A percentile compares a stretch with the other conserved stretches of the same genome.
Conservation (phyloP, 805 yeast species). For the Yamadazyma laniorum region DNA sequence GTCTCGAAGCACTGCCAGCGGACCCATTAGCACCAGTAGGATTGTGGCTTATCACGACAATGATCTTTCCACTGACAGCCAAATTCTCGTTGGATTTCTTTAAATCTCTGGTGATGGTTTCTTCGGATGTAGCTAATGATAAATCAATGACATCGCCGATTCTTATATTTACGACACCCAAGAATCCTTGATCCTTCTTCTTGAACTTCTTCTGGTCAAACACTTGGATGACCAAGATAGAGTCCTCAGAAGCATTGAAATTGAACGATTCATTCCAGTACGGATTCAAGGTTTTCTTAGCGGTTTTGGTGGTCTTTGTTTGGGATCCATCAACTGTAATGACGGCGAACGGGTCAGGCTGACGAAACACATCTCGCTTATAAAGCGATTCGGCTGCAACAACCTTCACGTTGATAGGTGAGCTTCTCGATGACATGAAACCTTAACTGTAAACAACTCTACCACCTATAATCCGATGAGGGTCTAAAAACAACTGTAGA, state of each 20-base stretch:
- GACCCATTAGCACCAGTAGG: constrained; percentile 16
- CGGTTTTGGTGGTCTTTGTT: constrained; percentile 91
- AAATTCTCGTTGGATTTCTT: constrained; percentile 89
- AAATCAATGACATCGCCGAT: constrained; percentile 86
- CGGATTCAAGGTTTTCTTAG: constrained; percentile 91
- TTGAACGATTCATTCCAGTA: constrained; percentile 95
- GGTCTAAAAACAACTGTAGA: too few species aligned
- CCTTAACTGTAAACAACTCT: too few species aligned
- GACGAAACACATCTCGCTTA: constrained; percentile 91
- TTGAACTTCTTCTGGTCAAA: constrained; percentile 97
- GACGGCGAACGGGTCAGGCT: constrained; percentile 98
- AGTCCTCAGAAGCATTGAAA: constrained; percentile 74
- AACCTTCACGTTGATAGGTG: constrained; percentile 60
- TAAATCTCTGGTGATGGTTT: constrained; percentile 88
- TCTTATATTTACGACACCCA: constrained; percentile 91
- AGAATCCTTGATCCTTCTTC: constrained; percentile 96
- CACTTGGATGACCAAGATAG: constrained; percentile 87
- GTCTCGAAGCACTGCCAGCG: constrained; percentile 12
- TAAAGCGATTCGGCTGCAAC: constrained; percentile 96
- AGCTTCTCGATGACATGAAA: constrained; percentile 12
- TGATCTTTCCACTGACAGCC: constrained; percentile 90
- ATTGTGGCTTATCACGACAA: constrained; percentile 63
- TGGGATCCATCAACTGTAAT: constrained; percentile 97
- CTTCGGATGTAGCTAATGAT: constrained; percentile 51
- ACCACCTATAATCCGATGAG: too few species aligned